A percentile compares a stretch with the other conserved stretches of the same genome.
Evolutionary conservation across 2,329 filamentous ascomycete genomes (phyloP).

Genomic region (Acarospora socialis): DNA sequence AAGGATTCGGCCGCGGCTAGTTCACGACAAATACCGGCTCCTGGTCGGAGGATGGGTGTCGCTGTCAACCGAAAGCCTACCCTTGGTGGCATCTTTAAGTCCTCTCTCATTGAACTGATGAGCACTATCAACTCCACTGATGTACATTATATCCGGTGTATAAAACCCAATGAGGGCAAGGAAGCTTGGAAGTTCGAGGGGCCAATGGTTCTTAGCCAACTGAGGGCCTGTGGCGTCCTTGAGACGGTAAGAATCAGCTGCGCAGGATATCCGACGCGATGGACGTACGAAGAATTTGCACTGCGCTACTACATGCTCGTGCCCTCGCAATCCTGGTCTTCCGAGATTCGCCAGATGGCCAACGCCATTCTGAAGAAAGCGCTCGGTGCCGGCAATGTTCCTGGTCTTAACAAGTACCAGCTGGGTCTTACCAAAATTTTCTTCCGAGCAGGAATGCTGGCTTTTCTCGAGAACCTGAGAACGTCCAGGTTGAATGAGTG

Average conservation of each 20-base stretch:
- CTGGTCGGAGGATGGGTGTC: slow-evolving; percentile 75
- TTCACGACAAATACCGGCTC: slow-evolving; percentile 57
- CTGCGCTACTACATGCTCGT: slow-evolving; percentile 97
- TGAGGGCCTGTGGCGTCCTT: slow-evolving; percentile 94
- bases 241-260: slow-evolving; percentile 97
- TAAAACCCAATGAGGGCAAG: slow-evolving; percentile 97
- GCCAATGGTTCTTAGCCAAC: slow-evolving; percentile 93
- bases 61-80: slow-evolving; percentile 94
- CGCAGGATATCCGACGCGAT: slow-evolving; percentile 90
- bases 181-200: slow-evolving; percentile 96
- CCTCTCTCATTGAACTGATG: slow-evolving; percentile 96
- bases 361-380: slow-evolving; percentile 83
- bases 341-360: slow-evolving; percentile 87
- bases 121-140: slow-evolving; percentile 94
- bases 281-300: slow-evolving; percentile 98
- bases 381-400: slow-evolving; percentile 59
- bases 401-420: slow-evolving; percentile 85
- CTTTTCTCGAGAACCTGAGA: slow-evolving; percentile 87
- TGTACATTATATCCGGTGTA: slow-evolving; percentile 97
- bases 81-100: slow-evolving; percentile 96
- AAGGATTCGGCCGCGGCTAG: slow-evolving; percentile 57
- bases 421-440: slow-evolving; percentile 97
- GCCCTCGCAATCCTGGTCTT: slow-evolving; percentile 76
- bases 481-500: slow-evolving; percentile 84
- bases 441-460: slow-evolving; percentile 97